Percentiles rank a stretch among this genome's conserved stretches.
These are phyloP conservation scores for Globisporangium polare DNA, from an alignment of 352 stramenopile genomes.

Conservation along the genomic window DNA sequence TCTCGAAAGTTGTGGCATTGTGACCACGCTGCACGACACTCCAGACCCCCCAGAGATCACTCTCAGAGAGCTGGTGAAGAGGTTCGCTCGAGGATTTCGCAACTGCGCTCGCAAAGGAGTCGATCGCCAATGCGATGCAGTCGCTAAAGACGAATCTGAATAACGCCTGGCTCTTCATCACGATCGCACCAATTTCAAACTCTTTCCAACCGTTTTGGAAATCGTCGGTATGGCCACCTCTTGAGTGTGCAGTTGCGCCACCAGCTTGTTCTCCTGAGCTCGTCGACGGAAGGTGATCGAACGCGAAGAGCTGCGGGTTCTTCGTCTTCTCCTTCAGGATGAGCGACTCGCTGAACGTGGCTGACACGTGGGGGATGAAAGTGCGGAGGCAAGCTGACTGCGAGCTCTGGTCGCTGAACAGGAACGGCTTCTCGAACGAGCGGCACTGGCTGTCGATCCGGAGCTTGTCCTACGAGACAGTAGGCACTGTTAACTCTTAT, in stretches of 20 bases:
- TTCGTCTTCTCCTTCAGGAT: constrained; percentile 7
- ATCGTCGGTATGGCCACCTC: not conserved
- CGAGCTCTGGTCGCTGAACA: constrained; percentile 7
- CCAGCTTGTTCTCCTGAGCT: not conserved
- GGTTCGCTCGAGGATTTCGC: not conserved
- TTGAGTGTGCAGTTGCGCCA: no score
- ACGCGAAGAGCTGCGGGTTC: constrained; percentile 11
- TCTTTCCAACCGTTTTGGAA: not conserved
- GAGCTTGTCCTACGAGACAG: constrained; percentile 9
- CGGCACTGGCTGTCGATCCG: constrained; percentile 24
- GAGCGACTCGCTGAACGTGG: constrained; percentile 18
- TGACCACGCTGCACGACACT: constrained; percentile 17
- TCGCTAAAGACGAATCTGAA: constrained; percentile 7
- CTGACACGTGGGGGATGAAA: constrained; percentile 18
- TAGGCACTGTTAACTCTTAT: not conserved
- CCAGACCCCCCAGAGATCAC: constrained; percentile 17
- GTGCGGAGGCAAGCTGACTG: not conserved
- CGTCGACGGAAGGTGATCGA: constrained; percentile 20
- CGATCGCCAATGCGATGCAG: constrained; percentile 3
- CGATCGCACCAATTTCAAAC: constrained; percentile 12
- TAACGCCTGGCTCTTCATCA: not conserved
- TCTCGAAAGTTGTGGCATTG: constrained; percentile 12
- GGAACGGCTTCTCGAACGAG: constrained; percentile 18
- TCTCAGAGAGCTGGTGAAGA: not conserved
- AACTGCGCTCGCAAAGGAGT: constrained; percentile 4